Percentiles rank a stretch among this genome's conserved stretches.
Conservation (phyloP, 441 rosid species). For the Euphorbia corollata region DNA sequence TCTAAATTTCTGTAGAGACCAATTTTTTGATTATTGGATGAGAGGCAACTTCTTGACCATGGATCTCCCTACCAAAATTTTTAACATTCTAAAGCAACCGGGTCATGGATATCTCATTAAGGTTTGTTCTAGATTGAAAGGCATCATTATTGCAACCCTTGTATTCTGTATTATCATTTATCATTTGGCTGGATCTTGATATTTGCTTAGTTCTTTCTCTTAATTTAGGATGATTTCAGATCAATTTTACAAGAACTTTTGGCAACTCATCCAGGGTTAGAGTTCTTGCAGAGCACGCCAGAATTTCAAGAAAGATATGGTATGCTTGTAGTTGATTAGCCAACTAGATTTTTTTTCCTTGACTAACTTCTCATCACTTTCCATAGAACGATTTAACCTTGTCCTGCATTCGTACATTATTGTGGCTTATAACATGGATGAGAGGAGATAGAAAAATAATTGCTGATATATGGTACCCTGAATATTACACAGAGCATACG, state of each 20-base stretch:
- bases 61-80: constrained; percentile 78
- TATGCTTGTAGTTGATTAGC: constrained; percentile 19
- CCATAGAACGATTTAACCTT: not conserved
- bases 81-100: constrained; percentile 62
- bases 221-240: constrained; percentile 80
- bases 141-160: not conserved
- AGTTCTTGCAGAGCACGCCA: constrained; percentile 88
- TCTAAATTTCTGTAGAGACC: constrained; percentile 42
- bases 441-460: not conserved
- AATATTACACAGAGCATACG: not conserved
- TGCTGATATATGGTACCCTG: not conserved
- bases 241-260: constrained; percentile 74
- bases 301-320: constrained; percentile 99
- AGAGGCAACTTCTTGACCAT: constrained; percentile 64
- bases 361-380: not conserved
- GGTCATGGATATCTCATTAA: constrained; percentile 54
- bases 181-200: constrained; percentile 1
- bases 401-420: not conserved
- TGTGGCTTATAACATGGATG: not conserved
- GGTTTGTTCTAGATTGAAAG: constrained; percentile 36
- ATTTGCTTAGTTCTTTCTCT: not conserved
- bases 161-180: not conserved
- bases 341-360: not conserved
- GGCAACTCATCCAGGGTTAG: constrained; percentile 97
- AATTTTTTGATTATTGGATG: constrained; percentile 78